Conservation (phyloP, 192 early-diverging fungal genomes). For the Pilobolus umbonatus region DNA sequence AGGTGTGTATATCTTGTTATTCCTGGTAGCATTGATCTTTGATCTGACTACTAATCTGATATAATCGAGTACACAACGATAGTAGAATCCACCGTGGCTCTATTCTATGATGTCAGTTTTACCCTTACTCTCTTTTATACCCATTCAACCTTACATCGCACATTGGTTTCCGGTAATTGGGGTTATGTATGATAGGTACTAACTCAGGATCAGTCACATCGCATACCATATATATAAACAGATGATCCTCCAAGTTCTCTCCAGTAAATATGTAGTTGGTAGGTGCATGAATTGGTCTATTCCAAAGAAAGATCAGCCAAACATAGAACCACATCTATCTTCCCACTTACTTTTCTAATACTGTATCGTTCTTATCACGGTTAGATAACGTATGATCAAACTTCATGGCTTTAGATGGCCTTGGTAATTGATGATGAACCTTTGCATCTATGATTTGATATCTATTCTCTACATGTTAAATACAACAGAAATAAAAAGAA, state of each 20-base stretch:
- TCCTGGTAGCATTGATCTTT: not conserved
- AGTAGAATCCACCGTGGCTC: conserved; percentile 26
- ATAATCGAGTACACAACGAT: conserved; percentile 1
- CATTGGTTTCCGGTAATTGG: conserved; percentile 6
- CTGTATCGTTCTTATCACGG: not conserved
- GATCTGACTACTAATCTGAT: not conserved
- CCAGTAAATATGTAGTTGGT: conserved; percentile 20
- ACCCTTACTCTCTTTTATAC: too few species aligned
- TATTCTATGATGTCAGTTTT: too few species aligned
- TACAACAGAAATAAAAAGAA: not conserved
- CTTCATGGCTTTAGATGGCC: not conserved
- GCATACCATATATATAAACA: conserved; percentile 20
- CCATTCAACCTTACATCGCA: conserved; percentile 11
- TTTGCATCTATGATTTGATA: conserved; percentile 4
- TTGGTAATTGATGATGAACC: not conserved
- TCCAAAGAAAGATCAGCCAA: not conserved
- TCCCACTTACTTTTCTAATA: not conserved
- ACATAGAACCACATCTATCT: not conserved
- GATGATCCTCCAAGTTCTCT: not conserved
- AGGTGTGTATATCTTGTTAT: not conserved
- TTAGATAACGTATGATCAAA: too few species aligned
- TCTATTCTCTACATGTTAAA: not conserved
- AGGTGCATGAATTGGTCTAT: not conserved
- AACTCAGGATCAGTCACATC: conserved; percentile 32
- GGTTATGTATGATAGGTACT: conserved; percentile 17